Evolutionary conservation across 1,284 basidiomycete species (phyloP), one percentile per base, ranked within the genome.

Genomic region (Boletus albobrunnescens): DNA sequence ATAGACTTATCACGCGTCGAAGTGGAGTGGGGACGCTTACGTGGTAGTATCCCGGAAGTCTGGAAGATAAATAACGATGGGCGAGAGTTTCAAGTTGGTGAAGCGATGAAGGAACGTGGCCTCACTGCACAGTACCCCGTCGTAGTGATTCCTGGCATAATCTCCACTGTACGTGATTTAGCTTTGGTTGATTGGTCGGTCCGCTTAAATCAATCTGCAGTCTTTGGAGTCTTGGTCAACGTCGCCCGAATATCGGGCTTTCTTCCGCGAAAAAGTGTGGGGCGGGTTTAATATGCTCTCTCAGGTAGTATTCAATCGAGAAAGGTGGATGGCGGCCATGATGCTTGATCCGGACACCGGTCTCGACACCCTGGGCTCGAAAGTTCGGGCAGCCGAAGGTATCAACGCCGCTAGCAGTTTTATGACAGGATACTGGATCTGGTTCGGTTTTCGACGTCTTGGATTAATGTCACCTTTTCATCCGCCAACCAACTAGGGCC

Each of bases 351-450:
- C 91, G 1, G 73, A 84, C 30, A 96, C 94, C 0, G 96, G 95
- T 0, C 75, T 99, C 6, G 95, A 99, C 63, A 91, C 92, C 1
- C 79, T 83, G 0, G 89, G 84, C n/a, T 83, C 84, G 50, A 95
- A 93, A 65, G 83, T 98, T 37, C 78, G 95, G 28, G 91, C 94
- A 9, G 93, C 91, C 0, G 91, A 98, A 67, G 94, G 89, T 1
- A 80, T 91, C n/a, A 83, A 87, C 55, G 91, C 91, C 3, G 91
- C 92, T 6, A 91, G 87, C 56, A 91, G 82, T 59, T 96, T 98
- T 63, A 87, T 97, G 47, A 86, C 89, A 61, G 91, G 92, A 4
- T 97, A 93, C 66, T 96, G 94, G 94, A 85, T 96, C 53, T 97
- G 94, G 93, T 87, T 57, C 17, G 39, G 27, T 28, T 41, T 31